These are phyloP conservation scores for Clonostachys rhizophaga DNA, from an alignment of 2,329 filamentous ascomycete genomes.

Conservation along the genomic window DNA sequence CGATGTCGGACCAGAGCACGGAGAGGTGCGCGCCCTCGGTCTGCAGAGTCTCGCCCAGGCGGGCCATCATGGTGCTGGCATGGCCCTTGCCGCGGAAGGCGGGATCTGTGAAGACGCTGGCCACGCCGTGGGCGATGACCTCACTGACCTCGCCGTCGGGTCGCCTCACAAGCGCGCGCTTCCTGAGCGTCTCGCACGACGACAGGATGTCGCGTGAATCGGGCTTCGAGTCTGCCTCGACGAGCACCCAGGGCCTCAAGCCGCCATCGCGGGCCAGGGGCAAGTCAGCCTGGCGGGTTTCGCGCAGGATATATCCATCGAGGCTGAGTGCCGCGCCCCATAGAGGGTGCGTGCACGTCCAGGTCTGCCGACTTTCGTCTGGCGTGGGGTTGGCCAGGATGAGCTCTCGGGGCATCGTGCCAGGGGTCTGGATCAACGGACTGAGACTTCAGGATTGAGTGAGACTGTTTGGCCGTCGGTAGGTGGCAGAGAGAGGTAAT, in stretches of 20 bases:
- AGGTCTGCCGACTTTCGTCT: slow-evolving; percentile 48
- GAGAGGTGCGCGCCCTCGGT: slow-evolving; percentile 42
- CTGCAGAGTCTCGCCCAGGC: slow-evolving; percentile 47
- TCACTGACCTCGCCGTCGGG: slow-evolving; percentile 34
- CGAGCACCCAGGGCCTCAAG: slow-evolving; percentile 61
- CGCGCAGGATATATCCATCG: slow-evolving; percentile 54
- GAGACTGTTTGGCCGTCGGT: too few species aligned
- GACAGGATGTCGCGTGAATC: slow-evolving; percentile 50
- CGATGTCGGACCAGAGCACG: slow-evolving; percentile 82
- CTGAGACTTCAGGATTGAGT: too few species aligned
- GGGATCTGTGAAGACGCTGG: slow-evolving; percentile 71
- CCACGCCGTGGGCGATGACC: slow-evolving; percentile 67
- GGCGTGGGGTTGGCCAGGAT: slow-evolving; percentile 48
- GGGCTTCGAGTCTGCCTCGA: slow-evolving; percentile 30
- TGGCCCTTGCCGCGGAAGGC: slow-evolving; percentile 69
- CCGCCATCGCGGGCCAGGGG: slow-evolving; percentile 55
- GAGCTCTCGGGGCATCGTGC: too few species aligned
- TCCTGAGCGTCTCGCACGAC: slow-evolving; percentile 60
- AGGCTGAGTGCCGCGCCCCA: slow-evolving; percentile 56
- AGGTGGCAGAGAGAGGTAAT: too few species aligned
- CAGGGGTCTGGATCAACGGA: too few species aligned
- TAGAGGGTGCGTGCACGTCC: slow-evolving; percentile 46
- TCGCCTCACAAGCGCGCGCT: slow-evolving; percentile 45
- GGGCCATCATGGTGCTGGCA: slow-evolving; percentile 68
- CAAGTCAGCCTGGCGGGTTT: slow-evolving; percentile 50